phyloP scores from a whole-genome alignment of 176 grass and related monocot species.

The Oryza brachyantha region DNA sequence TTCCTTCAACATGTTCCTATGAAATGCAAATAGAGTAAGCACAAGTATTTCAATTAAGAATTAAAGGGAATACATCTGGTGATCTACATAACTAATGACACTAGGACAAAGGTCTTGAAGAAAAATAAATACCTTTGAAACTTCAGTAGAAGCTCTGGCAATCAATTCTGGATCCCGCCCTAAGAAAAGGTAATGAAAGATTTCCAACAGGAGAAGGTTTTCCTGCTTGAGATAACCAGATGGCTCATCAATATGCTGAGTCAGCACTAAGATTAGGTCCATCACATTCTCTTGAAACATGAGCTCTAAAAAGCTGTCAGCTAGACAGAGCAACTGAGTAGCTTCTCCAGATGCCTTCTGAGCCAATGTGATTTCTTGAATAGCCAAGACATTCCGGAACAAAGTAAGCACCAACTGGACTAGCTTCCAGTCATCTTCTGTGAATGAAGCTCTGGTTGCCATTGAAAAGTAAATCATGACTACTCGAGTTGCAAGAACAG shows the following conservation, averaged over 20 bases:
- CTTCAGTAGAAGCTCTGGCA: conserved; percentile 52
- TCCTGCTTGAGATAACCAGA: conserved; percentile 84
- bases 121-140: conserved; percentile 55
- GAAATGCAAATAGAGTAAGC: conserved; percentile 23
- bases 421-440: conserved; percentile 97
- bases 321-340: conserved; percentile 63
- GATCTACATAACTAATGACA: background rate
- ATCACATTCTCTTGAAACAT: conserved; percentile 96
- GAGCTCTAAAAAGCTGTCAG: conserved; percentile 77
- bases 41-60: conserved; percentile 9
- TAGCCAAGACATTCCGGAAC: conserved; percentile 81
- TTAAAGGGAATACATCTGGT: background rate
- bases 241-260: conserved; percentile 78
- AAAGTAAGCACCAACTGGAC: conserved; percentile 94
- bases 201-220: conserved; percentile 91
- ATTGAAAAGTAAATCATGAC: conserved; percentile 41
- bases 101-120: conserved; percentile 10
- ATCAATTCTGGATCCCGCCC: conserved; percentile 78
- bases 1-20: conserved; percentile 34
- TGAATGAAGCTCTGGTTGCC: conserved; percentile 61
- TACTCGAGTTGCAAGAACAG: conserved; percentile 2
- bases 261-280: conserved; percentile 92
- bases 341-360: conserved; percentile 83
- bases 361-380: conserved; percentile 85
- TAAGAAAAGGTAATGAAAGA: conserved; percentile 79